phyloP scores from a whole-genome alignment of 1,284 basidiomycete genomes.

The Leccinum fallax region DNA sequence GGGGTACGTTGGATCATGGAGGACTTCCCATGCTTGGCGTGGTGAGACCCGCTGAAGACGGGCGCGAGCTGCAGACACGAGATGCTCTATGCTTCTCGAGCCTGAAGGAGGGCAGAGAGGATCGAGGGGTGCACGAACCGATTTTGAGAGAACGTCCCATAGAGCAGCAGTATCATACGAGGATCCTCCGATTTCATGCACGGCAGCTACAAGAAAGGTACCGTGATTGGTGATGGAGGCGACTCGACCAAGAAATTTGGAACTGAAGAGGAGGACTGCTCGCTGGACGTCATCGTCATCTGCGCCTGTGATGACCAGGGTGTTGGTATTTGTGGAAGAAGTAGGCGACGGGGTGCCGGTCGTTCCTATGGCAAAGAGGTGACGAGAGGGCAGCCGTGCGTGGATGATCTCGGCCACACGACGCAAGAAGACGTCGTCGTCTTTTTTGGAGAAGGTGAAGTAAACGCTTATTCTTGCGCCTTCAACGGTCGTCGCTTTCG shows the following conservation, averaged over 20 bases:
- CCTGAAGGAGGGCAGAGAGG: conserved; percentile 63
- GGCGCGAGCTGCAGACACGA: conserved; percentile 58
- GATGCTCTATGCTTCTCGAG: conserved; percentile 55
- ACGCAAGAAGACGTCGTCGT: conserved; percentile 56
- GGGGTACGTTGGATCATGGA: conserved; percentile 51
- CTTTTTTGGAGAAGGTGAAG: conserved; percentile 54
- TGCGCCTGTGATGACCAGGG: conserved; percentile 59
- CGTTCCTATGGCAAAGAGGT: conserved; percentile 61
- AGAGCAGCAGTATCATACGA: conserved; percentile 63
- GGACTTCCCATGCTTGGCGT: conserved; percentile 58
- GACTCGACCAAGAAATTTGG: conserved; percentile 67
- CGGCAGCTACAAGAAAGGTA: conserved; percentile 47
- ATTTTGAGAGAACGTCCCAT: conserved; percentile 65
- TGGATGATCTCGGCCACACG: conserved; percentile 52
- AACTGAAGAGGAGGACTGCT: conserved; percentile 58
- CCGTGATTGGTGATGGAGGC: conserved; percentile 39
- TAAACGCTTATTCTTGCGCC: conserved; percentile 58
- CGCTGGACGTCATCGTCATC: conserved; percentile 57
- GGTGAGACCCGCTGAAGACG: conserved; percentile 65
- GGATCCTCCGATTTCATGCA: conserved; percentile 53
- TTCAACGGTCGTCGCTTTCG: conserved; percentile 49
- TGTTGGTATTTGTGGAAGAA: conserved; percentile 35
- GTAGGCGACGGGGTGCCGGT: conserved; percentile 38
- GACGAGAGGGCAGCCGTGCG: conserved; percentile 41
- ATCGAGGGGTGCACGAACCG: conserved; percentile 57